Conservation (phyloP, 1,139 yeast species). For the Debaryomyces subglobosus region DNA sequence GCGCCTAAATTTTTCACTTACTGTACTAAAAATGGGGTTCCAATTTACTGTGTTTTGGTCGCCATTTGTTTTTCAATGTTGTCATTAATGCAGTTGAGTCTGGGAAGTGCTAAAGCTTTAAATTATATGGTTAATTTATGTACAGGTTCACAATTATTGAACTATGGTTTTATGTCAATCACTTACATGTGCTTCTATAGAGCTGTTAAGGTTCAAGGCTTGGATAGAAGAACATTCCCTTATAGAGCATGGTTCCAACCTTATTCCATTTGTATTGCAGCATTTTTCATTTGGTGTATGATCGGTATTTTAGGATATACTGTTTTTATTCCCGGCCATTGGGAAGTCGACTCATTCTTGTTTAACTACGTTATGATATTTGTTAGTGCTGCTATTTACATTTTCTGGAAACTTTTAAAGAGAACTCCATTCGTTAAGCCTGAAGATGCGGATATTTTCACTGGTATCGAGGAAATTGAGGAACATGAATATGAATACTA, state of each 20-base stretch:
- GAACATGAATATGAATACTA: conserved; percentile 48
- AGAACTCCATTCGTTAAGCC: conserved; percentile 32
- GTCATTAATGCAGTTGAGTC: conserved; percentile 25
- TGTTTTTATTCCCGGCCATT: conserved; percentile 34
- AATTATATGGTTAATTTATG: conserved; percentile 76
- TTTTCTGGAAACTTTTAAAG: conserved; percentile 39
- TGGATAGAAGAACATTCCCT: conserved; percentile 31
- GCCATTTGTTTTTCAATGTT: conserved; percentile 36
- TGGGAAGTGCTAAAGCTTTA: conserved; percentile 60
- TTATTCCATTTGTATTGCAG: conserved; percentile 33
- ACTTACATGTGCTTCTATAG: conserved; percentile 62
- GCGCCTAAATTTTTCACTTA: conserved; percentile 39
- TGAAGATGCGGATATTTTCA: conserved; percentile 34
- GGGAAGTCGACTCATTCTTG: conserved; percentile 40
- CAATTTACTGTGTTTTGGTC: conserved; percentile 49
- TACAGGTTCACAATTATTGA: conserved; percentile 79
- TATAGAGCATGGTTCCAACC: conserved; percentile 39
- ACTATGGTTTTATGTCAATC: conserved; percentile 64
- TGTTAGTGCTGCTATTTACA: conserved; percentile 32
- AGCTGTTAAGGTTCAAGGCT: conserved; percentile 54
- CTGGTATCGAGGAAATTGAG: conserved; percentile 45
- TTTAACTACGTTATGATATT: conserved; percentile 47
- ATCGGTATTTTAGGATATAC: conserved; percentile 45
- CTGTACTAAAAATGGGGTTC: conserved; percentile 61
- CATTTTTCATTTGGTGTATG: conserved; percentile 36